Evolutionary conservation across 495 filamentous ascomycete species (phyloP), one percentile per base, ranked within the genome.

Genomic region (Aspergillus diversus): DNA sequence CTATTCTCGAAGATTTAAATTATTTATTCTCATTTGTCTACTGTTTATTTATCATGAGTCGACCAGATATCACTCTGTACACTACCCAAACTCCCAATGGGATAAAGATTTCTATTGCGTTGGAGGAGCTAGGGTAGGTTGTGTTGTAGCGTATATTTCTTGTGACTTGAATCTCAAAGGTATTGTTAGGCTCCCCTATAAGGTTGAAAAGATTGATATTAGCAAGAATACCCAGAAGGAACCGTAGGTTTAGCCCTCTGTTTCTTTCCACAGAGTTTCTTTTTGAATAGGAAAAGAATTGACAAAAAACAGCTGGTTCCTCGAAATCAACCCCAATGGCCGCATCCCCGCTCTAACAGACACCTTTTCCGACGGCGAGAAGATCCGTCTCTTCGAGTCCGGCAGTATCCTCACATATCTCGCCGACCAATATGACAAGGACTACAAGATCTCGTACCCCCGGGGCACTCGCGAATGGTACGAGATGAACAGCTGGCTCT

Each of bases 311-410:
- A 80, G 78, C 59, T 96, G 91, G 91, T 97, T 94, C 80, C 83
- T 96, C 46, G 87, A 86, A 42, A 95, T 97, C 75, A 97, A 97
- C 77, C 93, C 93, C 57, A 97, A 97, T 71, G 93, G 93, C 66
- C 91, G 94, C 60, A 96, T 97, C 67, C 93, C 93, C n/a, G 93
- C 93, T 15, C 67, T 97, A 31, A 93, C 90, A 31, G 94, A 97
- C 73, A 86, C 83, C 11, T 86, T 89, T 69, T 67, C 65, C 1
- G 89, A 95, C 71, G 92, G 92, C 59, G 80, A 89, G 66, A 76
- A 78, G 35, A 92, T 96, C 74, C 78, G 82, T 16, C 66, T 97
- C 5, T 97, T 96, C 69, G 93, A 97, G 74, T 90, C 86, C 63
- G 93, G 91, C 55, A 81, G 88, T 60, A 96, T 97, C 70, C 80